Evolutionary conservation across 2,329 filamentous ascomycete species (phyloP).

Genomic region (Fusarium coicis): DNA sequence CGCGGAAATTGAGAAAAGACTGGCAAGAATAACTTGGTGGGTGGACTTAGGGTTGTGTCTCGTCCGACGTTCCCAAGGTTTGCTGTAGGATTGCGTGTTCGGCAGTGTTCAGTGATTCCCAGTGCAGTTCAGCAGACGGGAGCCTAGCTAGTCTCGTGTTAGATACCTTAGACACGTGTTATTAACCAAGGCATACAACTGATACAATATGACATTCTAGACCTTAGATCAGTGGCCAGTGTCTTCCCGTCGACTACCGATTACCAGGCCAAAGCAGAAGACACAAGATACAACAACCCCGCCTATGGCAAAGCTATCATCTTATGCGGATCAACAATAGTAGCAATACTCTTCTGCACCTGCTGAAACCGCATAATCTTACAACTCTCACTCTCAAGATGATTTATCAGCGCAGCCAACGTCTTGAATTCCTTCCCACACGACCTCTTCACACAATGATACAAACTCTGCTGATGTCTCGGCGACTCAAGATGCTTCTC

Average conservation of each 20-base stretch:
- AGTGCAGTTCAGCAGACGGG: neutral
- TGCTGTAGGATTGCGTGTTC: neutral
- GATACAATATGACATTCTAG: neutral
- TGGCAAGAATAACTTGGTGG: neutral
- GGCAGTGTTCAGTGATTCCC: neutral
- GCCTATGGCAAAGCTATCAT: slow-evolving; percentile 2
- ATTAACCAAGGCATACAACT: neutral
- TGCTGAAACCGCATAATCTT: slow-evolving; percentile 51
- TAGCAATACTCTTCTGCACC: slow-evolving; percentile 48
- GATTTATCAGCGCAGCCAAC: slow-evolving; percentile 54
- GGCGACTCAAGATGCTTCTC: slow-evolving; percentile 65
- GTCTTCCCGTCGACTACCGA: neutral
- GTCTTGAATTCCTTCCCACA: slow-evolving; percentile 53
- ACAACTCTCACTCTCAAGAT: slow-evolving; percentile 58
- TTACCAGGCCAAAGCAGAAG: too few species aligned
- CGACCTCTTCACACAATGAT: slow-evolving; percentile 53
- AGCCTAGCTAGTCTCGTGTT: neutral
- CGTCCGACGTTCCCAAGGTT: neutral
- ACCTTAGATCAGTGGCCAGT: neutral
- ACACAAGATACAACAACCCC: too few species aligned
- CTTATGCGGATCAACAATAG: slow-evolving; percentile 22
- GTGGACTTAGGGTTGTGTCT: neutral
- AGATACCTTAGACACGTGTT: neutral
- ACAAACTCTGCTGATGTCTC: slow-evolving; percentile 50
- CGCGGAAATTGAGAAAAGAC: neutral